Evolutionary conservation across 108 stramenopile species (phyloP), one percentile per base, ranked within the genome.

Genomic region (Stephanodiscus minutulus): DNA sequence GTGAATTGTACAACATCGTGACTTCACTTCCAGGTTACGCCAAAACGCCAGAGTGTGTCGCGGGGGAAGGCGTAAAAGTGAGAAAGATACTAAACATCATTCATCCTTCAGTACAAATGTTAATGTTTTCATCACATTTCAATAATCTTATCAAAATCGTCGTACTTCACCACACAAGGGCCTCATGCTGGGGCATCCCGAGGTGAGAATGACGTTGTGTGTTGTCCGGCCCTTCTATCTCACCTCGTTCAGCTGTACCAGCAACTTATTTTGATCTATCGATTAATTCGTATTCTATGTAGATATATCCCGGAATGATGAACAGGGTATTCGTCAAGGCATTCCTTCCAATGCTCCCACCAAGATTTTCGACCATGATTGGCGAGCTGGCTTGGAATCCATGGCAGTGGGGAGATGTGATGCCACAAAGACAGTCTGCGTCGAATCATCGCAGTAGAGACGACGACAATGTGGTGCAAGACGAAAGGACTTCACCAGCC

Each of bases 21-120:
- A 58, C n/a, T 90, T 81, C 87, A 87, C 18, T 27, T 90, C 10
- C 89, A 5, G 90, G 86, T 37, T 95, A 95, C 74, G 64, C 88
- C 0, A 77, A 79, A 59, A 66, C 81, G 25, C 80, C 90, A 17
- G 79, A 82, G 27, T 17, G 52, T 13, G 87, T 95, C 7, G 93
- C 93, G 15, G 61, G 83, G 24, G 79, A 82, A 54, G 93, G 89
- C 17, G 79, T 94, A 29, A 81, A 86, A 49, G 89, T 88, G 28
- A 56, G 55, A 29, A 17, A 10, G 27, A 25, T 56, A 12, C 1
- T 15, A 15, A 44, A 15, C 15, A 15, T 44, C 2, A 44, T 3
- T 15, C 13, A 15, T 11, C 43, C 15, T 44, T 56, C 15, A n/a
- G 55, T 27, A 15, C 52, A 53, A 8, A 53, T 12, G 0, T 9